Percentiles rank a stretch among this genome's conserved stretches.
Conservation (phyloP, 768 basidiomycete genomes). For the Clathrus columnatus region DNA sequence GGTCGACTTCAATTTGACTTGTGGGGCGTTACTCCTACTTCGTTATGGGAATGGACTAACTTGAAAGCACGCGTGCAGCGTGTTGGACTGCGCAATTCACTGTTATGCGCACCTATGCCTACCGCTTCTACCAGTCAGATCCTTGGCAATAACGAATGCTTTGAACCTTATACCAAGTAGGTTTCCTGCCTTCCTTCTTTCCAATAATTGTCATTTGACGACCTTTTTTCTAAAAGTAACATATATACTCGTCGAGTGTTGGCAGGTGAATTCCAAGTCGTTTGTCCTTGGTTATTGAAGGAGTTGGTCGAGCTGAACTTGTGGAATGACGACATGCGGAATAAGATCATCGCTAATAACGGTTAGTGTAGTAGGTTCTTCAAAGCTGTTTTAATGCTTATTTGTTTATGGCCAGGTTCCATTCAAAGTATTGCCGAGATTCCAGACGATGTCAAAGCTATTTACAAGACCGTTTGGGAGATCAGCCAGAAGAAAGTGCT, state of each 20-base stretch:
- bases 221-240: conserved; percentile 53
- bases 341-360: conserved; percentile 96
- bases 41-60: conserved; percentile 88
- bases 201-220: conserved; percentile 11
- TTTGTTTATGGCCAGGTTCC: conserved; percentile 31
- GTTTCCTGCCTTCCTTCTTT: conserved; percentile 13
- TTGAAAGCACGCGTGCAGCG: conserved; percentile 80
- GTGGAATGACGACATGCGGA: conserved; percentile 99
- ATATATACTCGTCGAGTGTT: conserved; percentile 98
- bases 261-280: conserved; percentile 99
- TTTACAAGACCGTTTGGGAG: conserved; percentile 99
- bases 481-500: conserved; percentile 98
- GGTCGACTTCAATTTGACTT: conserved; percentile 92
- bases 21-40: conserved; percentile 86
- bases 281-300: conserved; percentile 97
- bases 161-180: conserved; percentile 94
- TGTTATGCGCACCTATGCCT: conserved; percentile 95
- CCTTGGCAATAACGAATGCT: conserved; percentile 96
- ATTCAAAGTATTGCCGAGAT: conserved; percentile 82
- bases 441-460: conserved; percentile 86
- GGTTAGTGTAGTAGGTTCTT: conserved; percentile 30
- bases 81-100: conserved; percentile 77
- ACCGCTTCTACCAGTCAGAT: conserved; percentile 99
- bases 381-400: conserved; percentile 9
- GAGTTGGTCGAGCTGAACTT: conserved; percentile 92